These are phyloP conservation scores for Pichia thaimueangensis DNA, from an alignment of 805 yeast species.

Conservation along the genomic window DNA sequence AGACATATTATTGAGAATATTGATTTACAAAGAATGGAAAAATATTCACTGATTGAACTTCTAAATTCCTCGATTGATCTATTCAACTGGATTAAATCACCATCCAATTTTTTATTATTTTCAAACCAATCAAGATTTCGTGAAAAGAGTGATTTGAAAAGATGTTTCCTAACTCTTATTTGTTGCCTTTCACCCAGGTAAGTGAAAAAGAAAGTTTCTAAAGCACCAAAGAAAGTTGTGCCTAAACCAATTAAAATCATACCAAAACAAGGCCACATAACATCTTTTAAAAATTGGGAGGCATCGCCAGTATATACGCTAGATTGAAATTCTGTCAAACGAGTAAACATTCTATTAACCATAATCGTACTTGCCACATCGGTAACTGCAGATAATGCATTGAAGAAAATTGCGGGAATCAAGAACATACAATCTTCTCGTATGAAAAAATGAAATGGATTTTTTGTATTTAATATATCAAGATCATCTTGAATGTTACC, in stretches of 20 bases:
- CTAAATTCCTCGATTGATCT: constrained; percentile 71
- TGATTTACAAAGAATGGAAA: constrained; percentile 52
- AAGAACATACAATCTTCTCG: constrained; percentile 21
- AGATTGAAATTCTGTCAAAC: constrained; percentile 29
- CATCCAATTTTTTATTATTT: constrained; percentile 46
- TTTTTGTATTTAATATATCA: constrained; percentile 2
- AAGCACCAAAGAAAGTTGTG: constrained; percentile 41
- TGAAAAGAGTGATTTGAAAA: constrained; percentile 41
- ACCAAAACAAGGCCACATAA: constrained; percentile 31
- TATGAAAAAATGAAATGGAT: constrained; percentile 24
- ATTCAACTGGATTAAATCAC: constrained; percentile 58
- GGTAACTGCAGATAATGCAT: constrained; percentile 46
- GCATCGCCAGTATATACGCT: constrained; percentile 30
- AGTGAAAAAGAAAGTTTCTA: constrained; percentile 57
- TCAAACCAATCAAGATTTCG: constrained; percentile 62
- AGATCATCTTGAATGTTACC: no score
- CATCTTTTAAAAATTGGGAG: constrained; percentile 29
- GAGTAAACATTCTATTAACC: constrained; percentile 57
- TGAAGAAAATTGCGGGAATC: constrained; percentile 19
- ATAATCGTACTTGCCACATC: constrained; percentile 59
- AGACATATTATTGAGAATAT: constrained; percentile 48
- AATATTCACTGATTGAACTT: constrained; percentile 58
- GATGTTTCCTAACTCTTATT: constrained; percentile 40
- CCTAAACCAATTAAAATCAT: constrained; percentile 43
- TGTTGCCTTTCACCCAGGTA: constrained; percentile 67